A percentile compares a stretch with the other conserved stretches of the same genome.
Conservation (phyloP, 129 eudicot genomes). For the Cynara cardunculus region DNA sequence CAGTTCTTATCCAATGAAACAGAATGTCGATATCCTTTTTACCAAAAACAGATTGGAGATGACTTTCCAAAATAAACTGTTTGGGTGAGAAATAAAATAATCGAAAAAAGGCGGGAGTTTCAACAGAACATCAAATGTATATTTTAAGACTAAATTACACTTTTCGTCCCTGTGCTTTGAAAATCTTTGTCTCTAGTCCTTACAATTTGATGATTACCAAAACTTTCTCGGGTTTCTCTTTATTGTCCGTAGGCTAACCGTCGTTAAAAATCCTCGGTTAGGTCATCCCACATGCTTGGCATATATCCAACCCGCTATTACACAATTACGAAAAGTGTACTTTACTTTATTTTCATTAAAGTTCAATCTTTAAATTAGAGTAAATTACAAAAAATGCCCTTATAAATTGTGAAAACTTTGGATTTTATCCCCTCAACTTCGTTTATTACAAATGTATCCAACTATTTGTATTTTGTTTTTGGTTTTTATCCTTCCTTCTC, state of each 20-base stretch:
- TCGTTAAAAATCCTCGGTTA: neutral
- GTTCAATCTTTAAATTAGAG: neutral
- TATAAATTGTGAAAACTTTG: too few relatives aligned
- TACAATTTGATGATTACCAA: neutral
- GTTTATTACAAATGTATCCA: neutral
- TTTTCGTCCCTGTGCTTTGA: neutral
- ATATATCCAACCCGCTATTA: too few relatives aligned
- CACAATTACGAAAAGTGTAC: neutral
- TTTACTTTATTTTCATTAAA: neutral
- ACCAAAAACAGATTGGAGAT: neutral
- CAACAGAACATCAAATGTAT: neutral
- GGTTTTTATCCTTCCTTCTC: neutral
- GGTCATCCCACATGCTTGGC: neutral
- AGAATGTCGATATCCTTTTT: neutral
- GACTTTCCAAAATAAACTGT: neutral
- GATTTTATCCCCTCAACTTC: too few relatives aligned
- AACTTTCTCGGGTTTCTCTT: neutral
- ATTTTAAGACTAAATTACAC: neutral
- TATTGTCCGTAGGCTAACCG: neutral
- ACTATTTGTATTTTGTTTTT: neutral
- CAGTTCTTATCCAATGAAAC: neutral
- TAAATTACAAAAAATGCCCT: too few relatives aligned
- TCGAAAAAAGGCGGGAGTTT: neutral
- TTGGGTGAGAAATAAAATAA: neutral
- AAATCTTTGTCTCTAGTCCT: neutral